Evolutionary conservation across 495 filamentous ascomycete genomes (phyloP), one percentile per base, ranked within the genome.

Genomic region (Hypoxylon lienhwacheense): DNA sequence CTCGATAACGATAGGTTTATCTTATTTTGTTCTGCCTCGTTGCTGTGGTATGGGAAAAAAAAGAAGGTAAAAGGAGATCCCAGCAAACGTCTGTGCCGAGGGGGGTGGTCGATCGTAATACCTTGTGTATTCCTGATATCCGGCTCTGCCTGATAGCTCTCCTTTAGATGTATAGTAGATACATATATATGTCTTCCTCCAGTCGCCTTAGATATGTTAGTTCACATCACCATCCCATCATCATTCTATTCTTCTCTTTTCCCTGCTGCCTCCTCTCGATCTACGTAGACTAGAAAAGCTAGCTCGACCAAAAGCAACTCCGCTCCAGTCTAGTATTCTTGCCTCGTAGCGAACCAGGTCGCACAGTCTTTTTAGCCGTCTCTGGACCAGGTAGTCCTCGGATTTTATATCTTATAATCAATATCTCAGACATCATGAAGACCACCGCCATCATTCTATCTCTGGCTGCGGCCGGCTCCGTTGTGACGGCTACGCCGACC

Each of bases 31-130:
- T n/a, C n/a, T n/a, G n/a, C n/a, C n/a, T n/a, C n/a, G n/a, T n/a
- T n/a, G n/a, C n/a, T n/a, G n/a, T n/a, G n/a, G n/a, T n/a, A n/a
- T n/a, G n/a, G n/a, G n/a, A n/a, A n/a, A n/a, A n/a, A n/a, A n/a
- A n/a, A n/a, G n/a, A n/a, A n/a, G n/a, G n/a, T n/a, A n/a, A n/a
- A n/a, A n/a, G n/a, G n/a, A n/a, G n/a, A n/a, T n/a, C n/a, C n/a
- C n/a, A n/a, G n/a, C n/a, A n/a, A n/a, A n/a, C n/a, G n/a, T n/a
- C n/a, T 25, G 26, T 49, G 24, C 31, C 52, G 41, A 50, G 31
- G 45, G 22, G n/a, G 21, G 14, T 31, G 40, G 57, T 34, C 47
- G 57, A 61, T 61, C 57, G 11, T 7, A 61, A 61, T 61, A 47
- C 51, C 16, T 55, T 20, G 19, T 44, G 31, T 8, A 39, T 21